Conservation (phyloP, 495 filamentous ascomycete genomes). For the Talaromyces nanjingensis region DNA sequence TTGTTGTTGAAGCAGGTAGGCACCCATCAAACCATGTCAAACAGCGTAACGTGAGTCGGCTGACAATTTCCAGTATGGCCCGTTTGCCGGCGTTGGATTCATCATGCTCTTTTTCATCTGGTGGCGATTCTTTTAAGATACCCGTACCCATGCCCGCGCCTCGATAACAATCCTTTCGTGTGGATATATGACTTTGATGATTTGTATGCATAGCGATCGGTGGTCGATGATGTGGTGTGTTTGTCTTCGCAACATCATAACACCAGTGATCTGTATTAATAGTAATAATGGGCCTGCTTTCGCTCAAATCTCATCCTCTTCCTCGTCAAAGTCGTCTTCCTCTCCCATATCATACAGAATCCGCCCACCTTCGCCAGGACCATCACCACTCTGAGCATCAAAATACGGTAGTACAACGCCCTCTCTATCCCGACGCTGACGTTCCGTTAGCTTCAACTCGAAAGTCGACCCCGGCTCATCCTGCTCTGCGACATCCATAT, state of each 20-base stretch:
- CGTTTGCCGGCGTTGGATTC: conserved; percentile 69
- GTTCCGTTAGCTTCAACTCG: conserved; percentile 79
- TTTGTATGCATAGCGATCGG: conserved; percentile 26
- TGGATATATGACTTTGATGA: conserved; percentile 5
- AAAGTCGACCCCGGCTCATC: conserved; percentile 68
- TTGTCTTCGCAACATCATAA: background rate
- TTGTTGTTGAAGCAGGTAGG: conserved; percentile 82
- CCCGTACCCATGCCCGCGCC: background rate
- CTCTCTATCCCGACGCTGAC: conserved; percentile 76
- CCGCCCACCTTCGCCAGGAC: conserved; percentile 74
- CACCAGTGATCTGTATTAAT: conserved; percentile 1
- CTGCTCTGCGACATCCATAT: conserved; percentile 21
- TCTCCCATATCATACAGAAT: conserved; percentile 95
- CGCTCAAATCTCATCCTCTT: conserved; percentile 86
- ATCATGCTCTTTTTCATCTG: conserved; percentile 80
- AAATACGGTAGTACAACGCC: conserved; percentile 90
- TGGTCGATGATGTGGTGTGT: background rate
- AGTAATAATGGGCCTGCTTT: background rate
- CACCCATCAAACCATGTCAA: background rate
- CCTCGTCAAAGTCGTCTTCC: conserved; percentile 98
- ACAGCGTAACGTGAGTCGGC: background rate
- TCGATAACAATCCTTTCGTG: conserved; percentile 5
- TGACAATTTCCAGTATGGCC: conserved; percentile 62
- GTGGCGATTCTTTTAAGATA: conserved; percentile 78
- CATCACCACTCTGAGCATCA: conserved; percentile 78